phyloP scores from a whole-genome alignment of 2,329 filamentous ascomycete genomes.

The Graphium sp. region DNA sequence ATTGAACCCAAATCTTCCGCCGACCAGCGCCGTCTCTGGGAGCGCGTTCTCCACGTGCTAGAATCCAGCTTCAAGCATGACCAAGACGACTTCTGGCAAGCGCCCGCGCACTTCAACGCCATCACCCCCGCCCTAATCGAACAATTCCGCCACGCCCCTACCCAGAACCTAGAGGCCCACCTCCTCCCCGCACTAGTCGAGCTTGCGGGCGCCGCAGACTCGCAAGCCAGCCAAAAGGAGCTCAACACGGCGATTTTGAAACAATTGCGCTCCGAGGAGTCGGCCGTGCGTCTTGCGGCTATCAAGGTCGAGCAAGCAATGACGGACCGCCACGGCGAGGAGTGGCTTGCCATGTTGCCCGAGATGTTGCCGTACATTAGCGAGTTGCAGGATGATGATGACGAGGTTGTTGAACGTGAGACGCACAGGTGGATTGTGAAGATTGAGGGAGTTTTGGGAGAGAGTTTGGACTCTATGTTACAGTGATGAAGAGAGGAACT shows the following conservation, averaged over 20 bases:
- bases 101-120: constrained; percentile 66
- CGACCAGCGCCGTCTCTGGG: constrained; percentile 45
- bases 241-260: constrained; percentile 66
- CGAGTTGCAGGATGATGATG: constrained; percentile 90
- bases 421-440: constrained; percentile 78
- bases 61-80: constrained; percentile 70
- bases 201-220: constrained; percentile 65
- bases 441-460: constrained; percentile 79
- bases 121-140: constrained; percentile 53
- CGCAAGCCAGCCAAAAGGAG: constrained; percentile 78
- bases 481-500: constrained; percentile 37
- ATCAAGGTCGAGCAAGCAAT: constrained; percentile 68
- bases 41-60: constrained; percentile 53
- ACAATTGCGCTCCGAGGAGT: constrained; percentile 57
- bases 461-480: constrained; percentile 84
- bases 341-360: constrained; percentile 79
- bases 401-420: constrained; percentile 81
- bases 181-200: constrained; percentile 64
- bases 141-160: constrained; percentile 39
- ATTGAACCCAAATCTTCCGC: constrained; percentile 24
- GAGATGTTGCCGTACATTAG: constrained; percentile 96
- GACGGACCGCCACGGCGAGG: constrained; percentile 70
- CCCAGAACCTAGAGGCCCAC: constrained; percentile 25
- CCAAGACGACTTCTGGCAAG: constrained; percentile 92
- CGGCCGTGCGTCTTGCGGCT: constrained; percentile 61